Evolutionary conservation across 1,284 basidiomycete species (phyloP), one percentile per base, ranked within the genome.

Genomic region (Austroboletus novae-zelandiae): DNA sequence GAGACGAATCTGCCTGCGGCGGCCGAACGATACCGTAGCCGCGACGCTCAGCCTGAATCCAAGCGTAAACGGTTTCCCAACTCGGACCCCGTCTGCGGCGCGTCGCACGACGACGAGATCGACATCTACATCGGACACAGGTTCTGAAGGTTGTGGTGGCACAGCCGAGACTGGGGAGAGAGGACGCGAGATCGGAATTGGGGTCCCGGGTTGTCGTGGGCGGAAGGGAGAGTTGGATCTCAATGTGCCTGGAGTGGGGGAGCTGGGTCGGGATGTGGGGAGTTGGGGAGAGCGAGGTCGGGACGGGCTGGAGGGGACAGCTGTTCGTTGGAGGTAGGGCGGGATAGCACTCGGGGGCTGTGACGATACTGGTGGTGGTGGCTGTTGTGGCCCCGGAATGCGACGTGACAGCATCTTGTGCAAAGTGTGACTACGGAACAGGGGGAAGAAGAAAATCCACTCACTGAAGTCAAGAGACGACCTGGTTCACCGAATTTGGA

Each of bases 401-500:
- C 81, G 75, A 41, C 89, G 81, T 14, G 87, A 87, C 10, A 91
- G 71, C 76, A 86, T 86, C 79, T 25, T 25, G 25, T 25, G 25
- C 25, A 25, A 25, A 25, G 25, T 25, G 25, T 25, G 25, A 25
- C 5, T 25, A 25, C 7, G 25, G 5, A 25, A 25, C 25, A 25
- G 7, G 25, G 25, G 25, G 25, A 25, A 25, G 7, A 25, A 25
- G 25, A 25, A 6, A 25, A 25, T 1, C 25, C 6, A 63, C 74
- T 50, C 57, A 71, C 80, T 4, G 90, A 92, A 6, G 91, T 95
- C 41, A 93, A 70, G 17, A 95, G 72, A 41, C 89, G 77, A 1
- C 91, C 91, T 17, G 84, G 88, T 69, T 93, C 89, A 9, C 89
- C 89, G 57, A 84, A 88, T 14, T 81, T 80, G 14, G 88, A 88